Evolutionary conservation across 2,329 filamentous ascomycete species (phyloP).

Genomic region (Colletotrichum navitas): DNA sequence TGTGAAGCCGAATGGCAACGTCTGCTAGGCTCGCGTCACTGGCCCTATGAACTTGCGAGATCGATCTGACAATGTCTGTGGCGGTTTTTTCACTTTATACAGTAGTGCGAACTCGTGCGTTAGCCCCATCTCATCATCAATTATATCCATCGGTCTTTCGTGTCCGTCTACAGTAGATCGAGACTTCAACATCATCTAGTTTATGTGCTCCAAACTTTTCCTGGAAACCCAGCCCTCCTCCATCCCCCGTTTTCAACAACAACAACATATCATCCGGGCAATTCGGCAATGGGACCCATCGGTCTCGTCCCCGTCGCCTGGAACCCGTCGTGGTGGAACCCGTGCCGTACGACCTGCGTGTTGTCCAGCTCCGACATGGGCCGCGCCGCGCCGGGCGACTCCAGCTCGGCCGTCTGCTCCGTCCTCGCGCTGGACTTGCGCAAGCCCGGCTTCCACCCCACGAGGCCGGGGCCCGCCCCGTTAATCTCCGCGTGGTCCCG

Average conservation of each 20-base stretch:
- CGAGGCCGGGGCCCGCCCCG: background rate
- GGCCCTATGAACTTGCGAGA: background rate
- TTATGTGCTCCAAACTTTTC: background rate
- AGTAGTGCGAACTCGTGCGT: background rate
- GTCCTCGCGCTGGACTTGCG: background rate
- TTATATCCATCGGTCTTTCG: background rate
- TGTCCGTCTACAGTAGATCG: background rate
- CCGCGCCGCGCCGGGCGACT: background rate
- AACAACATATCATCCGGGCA: background rate
- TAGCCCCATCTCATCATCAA: background rate
- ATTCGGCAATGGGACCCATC: background rate
- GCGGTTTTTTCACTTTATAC: background rate
- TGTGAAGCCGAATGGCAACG: background rate
- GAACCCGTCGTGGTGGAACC: background rate
- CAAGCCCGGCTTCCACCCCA: background rate
- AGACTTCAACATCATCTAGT: background rate
- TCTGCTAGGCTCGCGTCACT: background rate
- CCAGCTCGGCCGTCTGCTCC: background rate
- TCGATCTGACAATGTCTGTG: background rate
- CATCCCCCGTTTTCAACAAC: background rate
- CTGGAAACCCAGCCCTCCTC: background rate
- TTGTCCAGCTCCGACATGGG: conserved; percentile 6
- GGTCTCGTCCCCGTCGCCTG: background rate
- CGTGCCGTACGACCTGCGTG: background rate
- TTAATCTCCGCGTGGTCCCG: background rate